Evolutionary conservation across 495 filamentous ascomycete genomes (phyloP), one percentile per base, ranked within the genome.

Genomic region (Polyplosphaeria fusca): DNA sequence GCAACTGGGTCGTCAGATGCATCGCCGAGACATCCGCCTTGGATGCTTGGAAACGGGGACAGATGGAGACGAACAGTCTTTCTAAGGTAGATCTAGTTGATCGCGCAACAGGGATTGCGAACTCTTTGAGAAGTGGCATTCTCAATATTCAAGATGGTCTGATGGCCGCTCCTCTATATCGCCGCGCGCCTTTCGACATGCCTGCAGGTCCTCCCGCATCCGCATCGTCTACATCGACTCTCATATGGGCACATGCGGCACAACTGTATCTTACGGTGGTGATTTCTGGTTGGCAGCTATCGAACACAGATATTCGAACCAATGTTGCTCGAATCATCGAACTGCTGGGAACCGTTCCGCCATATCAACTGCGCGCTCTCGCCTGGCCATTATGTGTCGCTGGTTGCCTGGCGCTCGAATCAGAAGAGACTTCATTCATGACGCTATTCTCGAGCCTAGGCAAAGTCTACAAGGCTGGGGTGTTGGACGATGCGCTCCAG

Each of bases 11-110:
- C 20, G 3, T 53, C 3, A 28, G 14, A 4, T 13, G 37, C 1
- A 53, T 53, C 22, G 50, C 50, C 14, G 50, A 53, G 25, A 53
- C 25, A 24, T 42, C 37, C 5, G 37, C 50, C 3, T 35, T 53
- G 20, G 38, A n/a, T 4, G 13, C 35, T 11, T 53, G 50, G 50
- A 53, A 53, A 35, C 14, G 27, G 19, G 50, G 43, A 9, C 16
- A 9, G 20, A 53, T 18, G 4, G 20, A 27, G 19, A 22, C 13
- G 2, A 35, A 19, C 5, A 26, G 37, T 26, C 37, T 53, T 4
- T 43, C 50, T 18, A 38, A 42, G 19, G 30, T 43, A 25, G 50
- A 53, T 24, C 50, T 53, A 4, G 20, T 35, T 24, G 23, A 28
- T 7, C 50, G 37, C 18, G 50, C 50, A 2, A 23, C 16, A 13